Conservation (phyloP, 1,284 basidiomycete genomes). For the Xanthoconium separans region DNA sequence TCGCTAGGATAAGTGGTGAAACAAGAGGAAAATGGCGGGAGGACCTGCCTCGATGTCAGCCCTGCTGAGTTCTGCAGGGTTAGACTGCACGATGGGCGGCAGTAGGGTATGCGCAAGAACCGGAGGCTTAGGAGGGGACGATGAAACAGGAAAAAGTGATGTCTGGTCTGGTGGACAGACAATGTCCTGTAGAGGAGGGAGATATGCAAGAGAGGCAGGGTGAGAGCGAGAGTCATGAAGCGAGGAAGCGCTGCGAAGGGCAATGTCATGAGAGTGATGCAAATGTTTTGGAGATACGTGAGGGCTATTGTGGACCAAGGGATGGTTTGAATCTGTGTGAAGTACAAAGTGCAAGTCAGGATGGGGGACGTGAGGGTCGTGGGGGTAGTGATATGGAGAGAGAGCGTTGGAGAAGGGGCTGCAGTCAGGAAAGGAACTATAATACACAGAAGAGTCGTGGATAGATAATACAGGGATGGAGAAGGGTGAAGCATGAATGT, state of each 20-base stretch:
- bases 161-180: slow-evolving; percentile 18
- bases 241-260: slow-evolving; percentile 15
- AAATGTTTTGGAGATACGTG: slow-evolving; percentile 32
- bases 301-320: slow-evolving; percentile 24
- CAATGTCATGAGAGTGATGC: slow-evolving; percentile 25
- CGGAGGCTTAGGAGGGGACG: slow-evolving; percentile 23
- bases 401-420: slow-evolving; percentile 21
- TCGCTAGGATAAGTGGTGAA: slow-evolving; percentile 13
- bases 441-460: slow-evolving; percentile 33
- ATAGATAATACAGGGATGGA: slow-evolving; percentile 36
- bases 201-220: slow-evolving; percentile 23
- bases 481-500: slow-evolving; percentile 30
- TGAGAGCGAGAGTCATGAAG: slow-evolving; percentile 31
- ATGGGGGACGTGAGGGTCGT: slow-evolving; percentile 30
- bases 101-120: slow-evolving; percentile 31
- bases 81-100: slow-evolving; percentile 35
- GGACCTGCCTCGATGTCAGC: slow-evolving; percentile 26
- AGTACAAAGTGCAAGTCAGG: slow-evolving; percentile 30
- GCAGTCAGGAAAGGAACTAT: slow-evolving; percentile 32
- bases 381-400: slow-evolving; percentile 26
- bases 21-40: background rate
- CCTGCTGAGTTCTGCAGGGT: slow-evolving; percentile 27
- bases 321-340: slow-evolving; percentile 17
- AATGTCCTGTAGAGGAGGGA: slow-evolving; percentile 27
- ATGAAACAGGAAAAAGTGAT: slow-evolving; percentile 18